Conservation (phyloP, 2,329 filamentous ascomycete genomes). For the Phyllachora maydis region DNA sequence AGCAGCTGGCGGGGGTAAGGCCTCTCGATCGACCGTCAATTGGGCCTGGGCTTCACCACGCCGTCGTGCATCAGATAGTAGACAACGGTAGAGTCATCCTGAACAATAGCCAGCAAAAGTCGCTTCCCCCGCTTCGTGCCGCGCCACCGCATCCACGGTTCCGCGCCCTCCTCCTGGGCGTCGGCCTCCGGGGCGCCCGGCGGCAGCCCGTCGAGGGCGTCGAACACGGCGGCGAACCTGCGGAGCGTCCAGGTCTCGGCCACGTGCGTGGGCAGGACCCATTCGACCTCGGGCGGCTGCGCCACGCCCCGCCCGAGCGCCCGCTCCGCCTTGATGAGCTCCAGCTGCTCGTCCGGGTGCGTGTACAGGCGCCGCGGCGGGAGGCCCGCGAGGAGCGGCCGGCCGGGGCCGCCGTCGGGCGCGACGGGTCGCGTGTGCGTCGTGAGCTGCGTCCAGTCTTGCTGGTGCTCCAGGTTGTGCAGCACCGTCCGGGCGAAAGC, state of each 20-base stretch:
- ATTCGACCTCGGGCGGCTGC: constrained; percentile 42
- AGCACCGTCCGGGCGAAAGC: constrained; percentile 37
- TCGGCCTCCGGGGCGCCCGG: constrained; percentile 9
- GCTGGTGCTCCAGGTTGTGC: constrained; percentile 54
- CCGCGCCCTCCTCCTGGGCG: constrained; percentile 6
- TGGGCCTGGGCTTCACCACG: constrained; percentile 72
- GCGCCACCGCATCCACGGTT: constrained; percentile 18
- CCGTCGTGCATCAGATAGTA: constrained; percentile 76
- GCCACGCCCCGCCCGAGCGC: constrained; percentile 20
- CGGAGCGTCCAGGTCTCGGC: constrained; percentile 52
- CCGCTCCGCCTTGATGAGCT: constrained; percentile 40
- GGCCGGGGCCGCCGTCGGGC: too few relatives aligned
- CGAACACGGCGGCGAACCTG: constrained; percentile 48
- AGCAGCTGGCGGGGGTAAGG: too few relatives aligned
- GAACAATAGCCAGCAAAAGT: constrained; percentile 51
- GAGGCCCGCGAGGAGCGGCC: constrained; percentile 50
- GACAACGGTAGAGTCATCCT: constrained; percentile 64
- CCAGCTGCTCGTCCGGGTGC: constrained; percentile 67
- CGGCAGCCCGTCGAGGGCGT: constrained; percentile 29
- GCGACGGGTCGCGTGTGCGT: constrained; percentile 27
- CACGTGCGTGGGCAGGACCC: constrained; percentile 56
- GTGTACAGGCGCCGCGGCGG: constrained; percentile 56
- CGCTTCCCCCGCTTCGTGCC: constrained; percentile 36
- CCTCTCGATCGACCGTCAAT: too few relatives aligned
- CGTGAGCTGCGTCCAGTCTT: constrained; percentile 48